Evolutionary conservation across 2,329 filamentous ascomycete genomes (phyloP), one percentile per base, ranked within the genome.

Genomic region (Periglandula ipomoeae): DNA sequence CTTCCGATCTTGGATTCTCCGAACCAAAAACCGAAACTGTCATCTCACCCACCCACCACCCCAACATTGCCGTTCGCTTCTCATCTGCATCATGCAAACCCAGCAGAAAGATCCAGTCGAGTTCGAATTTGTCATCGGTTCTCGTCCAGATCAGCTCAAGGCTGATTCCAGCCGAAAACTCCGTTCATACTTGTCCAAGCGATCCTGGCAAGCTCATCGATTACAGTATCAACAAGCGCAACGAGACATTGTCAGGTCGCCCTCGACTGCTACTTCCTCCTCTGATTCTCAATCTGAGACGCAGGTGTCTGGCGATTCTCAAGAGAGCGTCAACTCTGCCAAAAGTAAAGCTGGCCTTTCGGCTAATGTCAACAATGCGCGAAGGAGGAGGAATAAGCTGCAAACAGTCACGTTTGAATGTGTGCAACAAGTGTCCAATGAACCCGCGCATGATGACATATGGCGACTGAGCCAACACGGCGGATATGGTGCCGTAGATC

Each of bases 91-190:
- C n/a, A n/a, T n/a, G n/a, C n/a, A n/a, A n/a, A n/a, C n/a, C n/a
- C n/a, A n/a, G n/a, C n/a, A n/a, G n/a, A n/a, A n/a, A n/a, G n/a
- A n/a, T n/a, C 40, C 30, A 2, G 23, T 37, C 24, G 34, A 49
- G 17, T 56, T 51, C 34, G 52, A 58, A 41, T 60, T 60, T 30
- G 52, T 60, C n/a, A 47, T 55, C 24, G 58, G 57, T 35, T 51
- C 50, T 24, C 49, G 50, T 5, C 57, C 58, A 5, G 55, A 56
- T 2, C 55, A 60, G 48, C 53, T 60, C 48, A 59, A 58, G 30
- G 56, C 46, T 23, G 47, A 45, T n/a, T 43, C 52, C 19, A 55
- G 37, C 30, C 50, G 50, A 19, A 52, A 47, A 35, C 44, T 57
- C 30, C 55, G 55, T 23, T 56, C 57, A 7, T 51, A 56, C 48